These are phyloP conservation scores for Rhypophila decipiens DNA, from an alignment of 495 filamentous ascomycete species.

Conservation along the genomic window DNA sequence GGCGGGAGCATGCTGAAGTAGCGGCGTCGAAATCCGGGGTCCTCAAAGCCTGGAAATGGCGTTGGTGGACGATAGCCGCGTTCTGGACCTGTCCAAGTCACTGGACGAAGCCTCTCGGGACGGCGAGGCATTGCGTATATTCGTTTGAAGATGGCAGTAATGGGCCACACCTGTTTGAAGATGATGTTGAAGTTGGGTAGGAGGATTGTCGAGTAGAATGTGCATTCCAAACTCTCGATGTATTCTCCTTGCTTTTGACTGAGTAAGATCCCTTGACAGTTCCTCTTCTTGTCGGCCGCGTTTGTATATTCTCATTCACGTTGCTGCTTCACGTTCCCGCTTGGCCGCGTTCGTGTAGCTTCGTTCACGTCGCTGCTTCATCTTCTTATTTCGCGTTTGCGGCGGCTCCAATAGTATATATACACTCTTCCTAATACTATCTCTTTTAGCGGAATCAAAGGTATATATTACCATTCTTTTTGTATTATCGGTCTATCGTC, in stretches of 20 bases:
- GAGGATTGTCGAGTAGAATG: background rate
- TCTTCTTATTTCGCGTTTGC: background rate
- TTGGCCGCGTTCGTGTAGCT: background rate
- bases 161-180: constrained; percentile 1
- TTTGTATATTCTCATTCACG: constrained; percentile 1
- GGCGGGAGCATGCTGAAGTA: constrained; percentile 1
- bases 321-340: background rate
- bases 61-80: constrained; percentile 4
- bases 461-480: constrained; percentile 3
- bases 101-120: constrained; percentile 4
- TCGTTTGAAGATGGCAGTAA: background rate
- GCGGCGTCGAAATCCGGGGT: constrained; percentile 2
- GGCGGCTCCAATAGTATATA: constrained; percentile 2
- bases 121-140: background rate
- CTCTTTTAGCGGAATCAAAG: background rate
- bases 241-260: background rate
- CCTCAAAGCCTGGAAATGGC: background rate
- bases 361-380: background rate
- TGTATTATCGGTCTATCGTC: constrained; percentile 1
- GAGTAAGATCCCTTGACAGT: constrained; percentile 2
- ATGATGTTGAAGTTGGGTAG: constrained; percentile 2
- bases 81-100: constrained; percentile 4
- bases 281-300: background rate
- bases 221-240: background rate
- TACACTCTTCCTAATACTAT: background rate